Evolutionary conservation across 345 rosid species (phyloP), one percentile per base, ranked within the genome.

Genomic region (Lagerstroemia speciosa): DNA sequence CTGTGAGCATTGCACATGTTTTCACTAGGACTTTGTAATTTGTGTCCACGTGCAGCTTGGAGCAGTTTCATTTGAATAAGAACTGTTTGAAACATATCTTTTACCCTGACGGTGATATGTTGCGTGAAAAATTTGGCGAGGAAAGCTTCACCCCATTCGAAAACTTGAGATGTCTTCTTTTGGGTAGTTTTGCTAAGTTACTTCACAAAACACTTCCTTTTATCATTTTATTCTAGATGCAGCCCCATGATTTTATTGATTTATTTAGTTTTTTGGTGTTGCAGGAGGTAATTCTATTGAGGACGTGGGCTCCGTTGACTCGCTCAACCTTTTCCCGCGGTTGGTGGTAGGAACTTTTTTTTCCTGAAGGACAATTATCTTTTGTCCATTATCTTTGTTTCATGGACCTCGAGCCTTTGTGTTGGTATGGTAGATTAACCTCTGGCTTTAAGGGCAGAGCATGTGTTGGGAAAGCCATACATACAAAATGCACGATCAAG

Each of bases 1-100:
- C n/a, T 41, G 40, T 34, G 14, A 29, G 29, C 38, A 27, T 24
- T 32, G 5, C 24, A 8, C 40, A 22, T 20, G 48, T 65, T 55
- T 48, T 68, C 48, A 45, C 31, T 67, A 53, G 61, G 52, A 38
- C 27, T 38, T 37, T 73, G 34, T 10, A 67, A 62, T 9, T 22
- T 65, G 37, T 66, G 74, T 72, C 69, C 37, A 6, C 67, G 45
- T 65, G 69, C 87, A 94, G 99, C 75, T 88, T 94, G 86, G 88
- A 86, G 85, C 88, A 85, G 78, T 91, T 94, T 68, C 83, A 91
- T 73, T 76, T 91, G 84, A 91, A 85, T 83, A 91, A 85, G 74
- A 94, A 94, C 84, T 84, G 82, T 61, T 79, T 94, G 81, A 71
- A 84, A 64, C 67, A 0, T 55, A 78, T 91, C 67, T 81, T 69